Base-by-base conservation (phyloP, 2,329 filamentous ascomycete genomes). In the Periconia digitata region DNA sequence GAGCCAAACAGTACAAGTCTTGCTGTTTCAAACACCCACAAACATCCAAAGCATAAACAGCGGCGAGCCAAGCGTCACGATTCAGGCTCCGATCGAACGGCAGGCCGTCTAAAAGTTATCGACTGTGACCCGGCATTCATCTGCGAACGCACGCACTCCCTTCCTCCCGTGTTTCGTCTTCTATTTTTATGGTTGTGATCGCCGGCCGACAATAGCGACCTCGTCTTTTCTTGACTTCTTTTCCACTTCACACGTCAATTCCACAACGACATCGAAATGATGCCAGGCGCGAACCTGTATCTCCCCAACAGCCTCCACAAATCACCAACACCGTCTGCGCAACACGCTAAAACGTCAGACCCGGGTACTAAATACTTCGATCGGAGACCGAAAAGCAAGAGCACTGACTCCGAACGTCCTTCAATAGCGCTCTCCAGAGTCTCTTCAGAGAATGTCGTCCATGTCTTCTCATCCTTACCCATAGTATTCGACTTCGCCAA, bases 401-500 rank as follows among this genome's bases (percentile, higher is more conserved):
- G 50, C 35, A 32, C 47, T 18, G 40, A 49, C 23, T 48, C 47
- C 2, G 54, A 56, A 12, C 50, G 46, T 12, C 46, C 40, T 22
- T 53, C 53, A 16, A 46, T 37, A 7, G 29, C 44, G 6, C 22
- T 45, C 3, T 49, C 50, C 1, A 43, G 39, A 15, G 38, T 41
- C 1, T 51, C 52, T 3, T 46, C 47, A 16, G 50, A 55, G 32
- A 50, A 57, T n/a, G 37, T 54, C 20, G 44, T 36, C 21, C 46
- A 39, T 24, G 41, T 41, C 13, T 59, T 60, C 24, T 41, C 58
- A 6, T 62, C 60, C 4, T 53, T 67, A 6, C 43, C 55, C 1
- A 67, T 58, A 7, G 55, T 61, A 1, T 67, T 64, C 38, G 52
- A 56, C 39, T 66, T 67, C 38, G 60, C 58, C 16, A 58, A 68